Conservation (phyloP, 768 basidiomycete genomes). For the Aureoboletus auriporus region DNA sequence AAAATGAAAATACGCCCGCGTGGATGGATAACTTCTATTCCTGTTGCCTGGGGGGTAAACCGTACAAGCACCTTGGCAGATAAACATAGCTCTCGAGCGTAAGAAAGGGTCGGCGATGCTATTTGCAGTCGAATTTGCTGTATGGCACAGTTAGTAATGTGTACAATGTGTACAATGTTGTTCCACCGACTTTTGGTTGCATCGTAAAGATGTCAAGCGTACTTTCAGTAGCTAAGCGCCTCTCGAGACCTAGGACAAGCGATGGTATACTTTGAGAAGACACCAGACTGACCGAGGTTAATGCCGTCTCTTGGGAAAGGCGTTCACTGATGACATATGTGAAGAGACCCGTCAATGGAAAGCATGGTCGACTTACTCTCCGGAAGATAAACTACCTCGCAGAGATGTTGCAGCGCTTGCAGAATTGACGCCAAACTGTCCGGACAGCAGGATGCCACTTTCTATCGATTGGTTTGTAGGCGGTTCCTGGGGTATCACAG, state of each 20-base stretch:
- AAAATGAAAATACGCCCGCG: conserved; percentile 84
- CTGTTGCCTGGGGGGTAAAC: conserved; percentile 74
- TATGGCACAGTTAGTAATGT: conserved; percentile 4
- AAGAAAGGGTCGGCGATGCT: conserved; percentile 72
- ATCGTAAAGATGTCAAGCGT: conserved; percentile 95
- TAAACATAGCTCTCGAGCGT: conserved; percentile 69
- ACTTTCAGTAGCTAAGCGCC: conserved; percentile 66
- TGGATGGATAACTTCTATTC: conserved; percentile 67
- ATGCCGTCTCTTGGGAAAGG: conserved; percentile 55
- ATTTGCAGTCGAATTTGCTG: conserved; percentile 92
- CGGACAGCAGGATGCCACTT: conserved; percentile 12
- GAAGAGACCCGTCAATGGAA: conserved; percentile 3
- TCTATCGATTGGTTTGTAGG: conserved; percentile 1
- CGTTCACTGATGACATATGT: conserved; percentile 42
- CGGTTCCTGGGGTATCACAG: neutral
- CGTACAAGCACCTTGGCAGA: conserved; percentile 69
- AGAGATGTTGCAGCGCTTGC: conserved; percentile 51
- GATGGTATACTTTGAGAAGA: conserved; percentile 50
- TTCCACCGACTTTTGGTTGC: conserved; percentile 69
- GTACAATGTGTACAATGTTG: neutral
- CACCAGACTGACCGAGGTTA: conserved; percentile 48
- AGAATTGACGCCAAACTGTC: conserved; percentile 22
- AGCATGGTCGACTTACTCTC: conserved; percentile 42
- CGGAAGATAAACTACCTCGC: conserved; percentile 49
- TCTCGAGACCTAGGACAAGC: conserved; percentile 69